A percentile compares a stretch with the other conserved stretches of the same genome.
Conservation (phyloP, 306 rosid genomes). For the Purshia tridentata region DNA sequence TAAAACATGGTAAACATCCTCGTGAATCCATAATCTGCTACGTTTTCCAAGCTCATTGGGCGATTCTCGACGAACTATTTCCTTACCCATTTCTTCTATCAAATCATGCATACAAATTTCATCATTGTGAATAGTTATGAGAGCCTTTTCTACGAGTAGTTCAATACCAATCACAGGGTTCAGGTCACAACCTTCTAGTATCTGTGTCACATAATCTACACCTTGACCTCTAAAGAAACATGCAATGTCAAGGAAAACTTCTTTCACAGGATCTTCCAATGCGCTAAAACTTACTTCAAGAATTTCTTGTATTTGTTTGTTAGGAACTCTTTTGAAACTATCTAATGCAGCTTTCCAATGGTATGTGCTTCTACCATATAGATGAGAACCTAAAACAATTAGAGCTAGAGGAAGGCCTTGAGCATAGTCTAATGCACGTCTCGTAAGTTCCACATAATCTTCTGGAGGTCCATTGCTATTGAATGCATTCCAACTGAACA, state of each 20-base stretch:
- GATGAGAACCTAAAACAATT: slow-evolving; percentile 39
- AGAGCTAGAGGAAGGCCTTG: slow-evolving; percentile 36
- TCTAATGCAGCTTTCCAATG: slow-evolving; percentile 1
- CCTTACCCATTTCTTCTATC: slow-evolving; percentile 37
- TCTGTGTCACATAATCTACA: slow-evolving; percentile 18
- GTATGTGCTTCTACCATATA: slow-evolving; percentile 14
- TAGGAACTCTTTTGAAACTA: slow-evolving; percentile 9
- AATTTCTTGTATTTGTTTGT: slow-evolving; percentile 31
- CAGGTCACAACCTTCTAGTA: slow-evolving; percentile 31
- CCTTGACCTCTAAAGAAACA: slow-evolving; percentile 27
- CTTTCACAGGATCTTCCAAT: slow-evolving; percentile 22
- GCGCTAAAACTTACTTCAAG: slow-evolving; percentile 30
- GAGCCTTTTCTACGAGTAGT: slow-evolving; percentile 25
- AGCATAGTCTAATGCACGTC: not conserved
- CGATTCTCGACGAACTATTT: slow-evolving; percentile 23
- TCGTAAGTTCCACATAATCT: not conserved
- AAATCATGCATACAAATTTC: slow-evolving; percentile 36
- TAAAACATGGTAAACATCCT: slow-evolving; percentile 23
- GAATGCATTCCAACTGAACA: not conserved
- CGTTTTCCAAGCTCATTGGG: slow-evolving; percentile 19
- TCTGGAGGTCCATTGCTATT: not conserved
- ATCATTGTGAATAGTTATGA: not conserved
- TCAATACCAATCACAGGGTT: slow-evolving; percentile 23
- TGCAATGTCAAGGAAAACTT: slow-evolving; percentile 38
- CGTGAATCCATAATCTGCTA: slow-evolving; percentile 31